phyloP scores from a whole-genome alignment of 768 basidiomycete species.

The Boletus vermiculosoides region DNA sequence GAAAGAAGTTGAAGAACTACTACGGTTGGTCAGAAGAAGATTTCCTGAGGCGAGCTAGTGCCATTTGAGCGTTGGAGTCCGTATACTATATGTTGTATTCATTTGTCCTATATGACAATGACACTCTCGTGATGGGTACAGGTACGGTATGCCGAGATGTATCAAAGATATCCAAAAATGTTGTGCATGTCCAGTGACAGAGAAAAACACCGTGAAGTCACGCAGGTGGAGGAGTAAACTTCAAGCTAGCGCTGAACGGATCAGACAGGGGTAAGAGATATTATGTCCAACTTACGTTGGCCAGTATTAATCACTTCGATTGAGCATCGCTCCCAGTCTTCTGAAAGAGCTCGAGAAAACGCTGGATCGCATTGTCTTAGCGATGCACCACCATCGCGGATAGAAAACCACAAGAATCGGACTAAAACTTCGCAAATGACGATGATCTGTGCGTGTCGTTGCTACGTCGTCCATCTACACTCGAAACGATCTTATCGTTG shows the following conservation, averaged over 20 bases:
- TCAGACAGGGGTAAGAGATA: neutral
- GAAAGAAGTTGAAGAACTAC: constrained; percentile 54
- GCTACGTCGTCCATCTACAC: constrained; percentile 20
- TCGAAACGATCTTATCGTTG: constrained; percentile 21
- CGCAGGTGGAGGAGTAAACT: neutral
- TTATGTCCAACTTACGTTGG: constrained; percentile 16
- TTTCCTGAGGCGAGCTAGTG: constrained; percentile 29
- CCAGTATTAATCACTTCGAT: constrained; percentile 18
- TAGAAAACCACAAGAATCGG: constrained; percentile 33
- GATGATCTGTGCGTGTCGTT: constrained; percentile 30
- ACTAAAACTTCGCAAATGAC: constrained; percentile 21
- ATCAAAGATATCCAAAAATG: neutral
- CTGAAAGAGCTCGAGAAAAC: constrained; percentile 17
- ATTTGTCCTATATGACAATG: neutral
- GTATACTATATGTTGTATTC: neutral
- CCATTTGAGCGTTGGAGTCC: constrained; percentile 1
- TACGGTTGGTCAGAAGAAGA: constrained; percentile 66
- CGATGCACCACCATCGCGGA: constrained; percentile 27
- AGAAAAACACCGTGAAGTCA: neutral
- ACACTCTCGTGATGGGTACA: neutral
- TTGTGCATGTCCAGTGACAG: neutral
- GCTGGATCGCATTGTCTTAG: constrained; percentile 15
- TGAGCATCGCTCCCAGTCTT: constrained; percentile 19
- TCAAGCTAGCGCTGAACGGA: neutral
- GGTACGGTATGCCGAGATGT: neutral